Base-by-base conservation (phyloP, 2,329 filamentous ascomycete species). In the Fusarium pseudocircinatum region DNA sequence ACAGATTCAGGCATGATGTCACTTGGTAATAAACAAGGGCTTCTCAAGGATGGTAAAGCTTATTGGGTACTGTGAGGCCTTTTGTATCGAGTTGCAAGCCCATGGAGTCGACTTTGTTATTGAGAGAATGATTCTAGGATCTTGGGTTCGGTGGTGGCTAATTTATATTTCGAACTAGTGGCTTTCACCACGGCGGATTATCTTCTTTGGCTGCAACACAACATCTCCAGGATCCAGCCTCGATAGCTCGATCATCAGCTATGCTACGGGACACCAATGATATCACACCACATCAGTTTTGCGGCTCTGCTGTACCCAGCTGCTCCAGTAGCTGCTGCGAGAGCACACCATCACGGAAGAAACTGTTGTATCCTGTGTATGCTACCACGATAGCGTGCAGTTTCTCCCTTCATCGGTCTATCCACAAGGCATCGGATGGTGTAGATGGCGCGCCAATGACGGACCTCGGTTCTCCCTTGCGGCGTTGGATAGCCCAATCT, bases 241-340 rank as follows among this genome's bases (percentile, higher is more conserved):
- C 47, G 57, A 65, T 40, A 60, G 54, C 60, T 75, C 42, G 52
- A 75, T 78, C 63, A 46, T 65, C 63, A 61, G 36, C 60, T 53
- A 56, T 63, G 37, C 65, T 46, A 4, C 32, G 32, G 40, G 54
- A 71, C 63, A 68, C 79, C 79, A 81, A 79, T 79, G 67, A 73
- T 56, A 63, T 62, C 49, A 67, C 67, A 74, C 70, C 78, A 81
- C 79, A 78, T 81, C 64, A 67, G 44, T 42, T 53, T 42, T 75
- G 77, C 69, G 73, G 69, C 76, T 79, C 75, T 74, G 69, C 66
- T 70, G 42, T 43, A 50, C 49, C 56, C 30, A 40, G 60, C 42
- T 54, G 30, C 43, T 64, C 52, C 46, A 59, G 69, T 74, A 34
- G 64, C 37, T 42, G 40, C 53, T 63, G 30, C 24, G 50, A 57